These are phyloP conservation scores for Colletotrichum filicis DNA, from an alignment of 2,329 filamentous ascomycete species.

Conservation along the genomic window DNA sequence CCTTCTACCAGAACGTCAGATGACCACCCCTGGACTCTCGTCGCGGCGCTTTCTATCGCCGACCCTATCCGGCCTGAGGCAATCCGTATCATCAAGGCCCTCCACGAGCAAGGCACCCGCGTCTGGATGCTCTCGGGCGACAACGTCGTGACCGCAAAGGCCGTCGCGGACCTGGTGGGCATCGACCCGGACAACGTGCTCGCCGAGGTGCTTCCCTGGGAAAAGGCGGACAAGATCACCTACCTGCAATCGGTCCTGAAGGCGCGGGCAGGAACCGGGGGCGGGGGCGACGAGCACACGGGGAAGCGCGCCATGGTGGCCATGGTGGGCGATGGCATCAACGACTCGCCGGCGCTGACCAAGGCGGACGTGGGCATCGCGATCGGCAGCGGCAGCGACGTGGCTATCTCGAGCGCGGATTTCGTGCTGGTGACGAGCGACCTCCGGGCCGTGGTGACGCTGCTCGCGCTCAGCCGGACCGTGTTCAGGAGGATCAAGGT, in stretches of 20 bases:
- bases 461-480: slow-evolving; percentile 75
- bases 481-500: slow-evolving; percentile 84
- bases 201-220: slow-evolving; percentile 84
- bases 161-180: slow-evolving; percentile 80
- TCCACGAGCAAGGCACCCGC: slow-evolving; percentile 73
- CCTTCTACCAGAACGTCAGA: slow-evolving; percentile 2
- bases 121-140: slow-evolving; percentile 96
- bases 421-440: slow-evolving; percentile 84
- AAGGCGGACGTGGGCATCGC: slow-evolving; percentile 87
- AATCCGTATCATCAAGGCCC: slow-evolving; percentile 68
- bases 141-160: slow-evolving; percentile 84
- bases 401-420: slow-evolving; percentile 82
- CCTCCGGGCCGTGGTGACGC: slow-evolving; percentile 75
- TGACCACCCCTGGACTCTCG: slow-evolving; percentile 58
- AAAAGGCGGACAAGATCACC: slow-evolving; percentile 80
- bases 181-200: slow-evolving; percentile 82
- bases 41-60: slow-evolving; percentile 78
- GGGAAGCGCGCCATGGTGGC: slow-evolving; percentile 68
- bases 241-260: slow-evolving; percentile 67
- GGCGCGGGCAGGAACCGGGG: slow-evolving; percentile 38
- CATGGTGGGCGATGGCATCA: slow-evolving; percentile 92
- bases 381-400: slow-evolving; percentile 84
- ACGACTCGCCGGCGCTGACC: slow-evolving; percentile 85
- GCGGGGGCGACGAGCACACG: slow-evolving; percentile 38
- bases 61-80: slow-evolving; percentile 85